Evolutionary conservation across 2,329 filamentous ascomycete genomes (phyloP).

Genomic region (Chalaropsis thielavioides): DNA sequence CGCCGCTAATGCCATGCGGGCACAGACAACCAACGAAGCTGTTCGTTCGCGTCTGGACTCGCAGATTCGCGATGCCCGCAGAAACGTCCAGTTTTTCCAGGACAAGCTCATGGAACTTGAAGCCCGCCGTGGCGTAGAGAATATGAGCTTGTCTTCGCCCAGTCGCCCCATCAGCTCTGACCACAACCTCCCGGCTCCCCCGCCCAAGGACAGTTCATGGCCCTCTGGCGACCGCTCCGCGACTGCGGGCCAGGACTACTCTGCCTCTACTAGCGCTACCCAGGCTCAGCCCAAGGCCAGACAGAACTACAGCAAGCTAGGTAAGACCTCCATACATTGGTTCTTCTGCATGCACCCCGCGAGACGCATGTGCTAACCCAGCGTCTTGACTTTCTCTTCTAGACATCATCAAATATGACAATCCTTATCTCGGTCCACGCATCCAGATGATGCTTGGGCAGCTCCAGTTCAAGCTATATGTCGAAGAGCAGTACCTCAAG

Average conservation of each 20-base stretch:
- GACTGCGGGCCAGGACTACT: conserved; percentile 35
- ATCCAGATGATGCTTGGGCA: conserved; percentile 99
- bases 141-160: conserved; percentile 45
- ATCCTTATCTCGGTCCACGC: conserved; percentile 81
- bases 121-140: conserved; percentile 58
- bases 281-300: conserved; percentile 52
- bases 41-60: conserved; percentile 83
- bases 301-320: conserved; percentile 91
- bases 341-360: not conserved
- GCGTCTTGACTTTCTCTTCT: not conserved
- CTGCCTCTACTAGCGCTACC: conserved; percentile 43
- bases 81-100: conserved; percentile 93
- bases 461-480: conserved; percentile 95
- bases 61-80: conserved; percentile 82
- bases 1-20: conserved; percentile 86
- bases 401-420: conserved; percentile 99
- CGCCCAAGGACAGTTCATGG: conserved; percentile 67
- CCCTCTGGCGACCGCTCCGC: conserved; percentile 54
- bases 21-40: conserved; percentile 84
- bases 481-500: conserved; percentile 97
- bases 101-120: conserved; percentile 80
- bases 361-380: not conserved
- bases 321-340: conserved; percentile 37
- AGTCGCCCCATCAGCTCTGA: conserved; percentile 34
- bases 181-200: conserved; percentile 45